Conservation (phyloP, 805 yeast genomes). For the Suhomyces faveliae region DNA sequence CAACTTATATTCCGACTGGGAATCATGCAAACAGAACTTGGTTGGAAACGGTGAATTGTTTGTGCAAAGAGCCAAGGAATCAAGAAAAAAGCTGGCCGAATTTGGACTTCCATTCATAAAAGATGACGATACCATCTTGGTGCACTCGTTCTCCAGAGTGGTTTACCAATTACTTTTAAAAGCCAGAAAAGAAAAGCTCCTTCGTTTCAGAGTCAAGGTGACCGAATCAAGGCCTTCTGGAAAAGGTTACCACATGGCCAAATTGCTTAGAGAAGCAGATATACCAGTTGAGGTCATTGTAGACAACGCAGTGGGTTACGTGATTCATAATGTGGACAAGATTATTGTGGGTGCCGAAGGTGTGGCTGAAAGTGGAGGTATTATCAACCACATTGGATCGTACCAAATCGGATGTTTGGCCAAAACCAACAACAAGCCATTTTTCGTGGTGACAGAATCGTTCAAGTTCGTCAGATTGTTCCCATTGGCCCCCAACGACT, state of each 20-base stretch:
- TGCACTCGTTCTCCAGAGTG: conserved; percentile 91
- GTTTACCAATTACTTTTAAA: conserved; percentile 71
- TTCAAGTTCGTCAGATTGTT: conserved; percentile 96
- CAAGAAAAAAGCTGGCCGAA: conserved; percentile 83
- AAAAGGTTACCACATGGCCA: conserved; percentile 72
- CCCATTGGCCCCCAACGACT: conserved; percentile 89
- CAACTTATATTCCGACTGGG: conserved; percentile 91
- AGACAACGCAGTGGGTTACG: conserved; percentile 92
- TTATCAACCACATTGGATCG: conserved; percentile 91
- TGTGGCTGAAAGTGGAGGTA: conserved; percentile 98
- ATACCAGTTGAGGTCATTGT: conserved; percentile 87
- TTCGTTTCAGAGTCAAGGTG: conserved; percentile 85
- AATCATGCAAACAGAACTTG: conserved; percentile 79
- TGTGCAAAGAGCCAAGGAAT: conserved; percentile 85
- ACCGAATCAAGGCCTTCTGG: conserved; percentile 90
- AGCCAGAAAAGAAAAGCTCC: conserved; percentile 70
- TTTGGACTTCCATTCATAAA: conserved; percentile 85
- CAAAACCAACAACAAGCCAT: conserved; percentile 84
- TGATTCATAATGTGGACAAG: conserved; percentile 87
- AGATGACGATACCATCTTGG: conserved; percentile 87
- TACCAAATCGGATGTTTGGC: conserved; percentile 94
- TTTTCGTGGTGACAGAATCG: conserved; percentile 90
- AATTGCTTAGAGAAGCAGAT: conserved; percentile 60
- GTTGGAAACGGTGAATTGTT: conserved; percentile 93
- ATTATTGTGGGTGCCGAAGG: conserved; percentile 98